phyloP scores from a whole-genome alignment of 2,329 filamentous ascomycete genomes.

The Microascus cirrosus region DNA sequence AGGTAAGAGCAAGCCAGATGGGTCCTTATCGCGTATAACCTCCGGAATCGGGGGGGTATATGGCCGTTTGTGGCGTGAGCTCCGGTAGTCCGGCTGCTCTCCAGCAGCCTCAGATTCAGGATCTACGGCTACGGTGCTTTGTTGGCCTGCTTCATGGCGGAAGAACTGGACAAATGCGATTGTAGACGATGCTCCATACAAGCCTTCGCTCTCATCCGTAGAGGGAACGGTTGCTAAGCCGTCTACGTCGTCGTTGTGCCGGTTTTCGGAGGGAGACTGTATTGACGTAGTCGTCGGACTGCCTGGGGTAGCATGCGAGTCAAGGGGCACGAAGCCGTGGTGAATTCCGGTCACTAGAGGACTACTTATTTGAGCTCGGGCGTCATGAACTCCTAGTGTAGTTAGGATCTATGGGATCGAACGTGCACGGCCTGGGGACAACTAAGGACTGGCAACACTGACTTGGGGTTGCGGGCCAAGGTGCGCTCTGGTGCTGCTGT shows the following conservation, averaged over 20 bases:
- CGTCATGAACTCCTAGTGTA: background rate
- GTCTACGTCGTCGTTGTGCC: background rate
- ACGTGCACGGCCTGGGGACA: background rate
- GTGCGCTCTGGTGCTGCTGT: background rate
- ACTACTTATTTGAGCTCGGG: background rate
- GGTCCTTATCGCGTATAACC: background rate
- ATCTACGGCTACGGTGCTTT: background rate
- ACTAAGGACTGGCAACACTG: background rate
- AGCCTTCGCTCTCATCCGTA: slow-evolving; percentile 1
- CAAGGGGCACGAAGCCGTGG: background rate
- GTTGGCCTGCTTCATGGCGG: background rate
- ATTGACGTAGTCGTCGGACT: background rate
- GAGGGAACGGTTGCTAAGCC: slow-evolving; percentile 4
- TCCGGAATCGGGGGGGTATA: background rate
- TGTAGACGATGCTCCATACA: slow-evolving; percentile 4
- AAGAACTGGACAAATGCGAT: slow-evolving; percentile 2
- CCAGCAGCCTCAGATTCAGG: background rate
- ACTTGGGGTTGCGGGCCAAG: background rate
- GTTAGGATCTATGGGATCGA: background rate
- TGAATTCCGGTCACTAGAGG: background rate
- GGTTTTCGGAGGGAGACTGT: background rate
- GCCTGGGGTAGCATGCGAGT: background rate
- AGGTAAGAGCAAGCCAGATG: background rate
- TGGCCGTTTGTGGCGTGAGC: background rate
- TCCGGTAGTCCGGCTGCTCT: background rate